A percentile compares a stretch with the other conserved stretches of the same genome.
phyloP scores from a whole-genome alignment of 345 rosid genomes.

The Limnanthes douglasii region DNA sequence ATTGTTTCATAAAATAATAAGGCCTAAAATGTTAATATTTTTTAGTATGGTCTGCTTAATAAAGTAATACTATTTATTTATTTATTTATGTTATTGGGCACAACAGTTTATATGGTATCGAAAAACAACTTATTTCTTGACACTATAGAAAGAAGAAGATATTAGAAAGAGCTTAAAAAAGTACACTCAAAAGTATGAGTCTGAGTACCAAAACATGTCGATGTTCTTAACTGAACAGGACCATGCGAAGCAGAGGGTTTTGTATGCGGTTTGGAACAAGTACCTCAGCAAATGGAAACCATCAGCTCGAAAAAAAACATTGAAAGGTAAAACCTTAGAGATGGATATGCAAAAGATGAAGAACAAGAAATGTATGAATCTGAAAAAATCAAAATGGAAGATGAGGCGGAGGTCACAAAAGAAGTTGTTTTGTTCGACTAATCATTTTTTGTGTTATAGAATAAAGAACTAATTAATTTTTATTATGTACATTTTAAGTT shows the following conservation, averaged over 20 bases:
- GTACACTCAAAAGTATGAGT: constrained; percentile 82
- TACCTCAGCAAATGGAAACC: constrained; percentile 66
- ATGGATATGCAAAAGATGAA: constrained; percentile 80
- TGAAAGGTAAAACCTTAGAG: constrained; percentile 45
- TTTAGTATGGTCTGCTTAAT: background rate
- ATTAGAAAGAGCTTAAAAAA: constrained; percentile 79
- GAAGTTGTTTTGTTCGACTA: constrained; percentile 22
- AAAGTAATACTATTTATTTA: background rate
- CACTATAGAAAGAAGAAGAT: constrained; percentile 81
- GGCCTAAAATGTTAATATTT: too few species aligned
- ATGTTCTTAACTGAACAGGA: constrained; percentile 76
- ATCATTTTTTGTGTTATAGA: too few species aligned
- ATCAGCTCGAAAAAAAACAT: constrained; percentile 39
- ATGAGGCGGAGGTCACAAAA: constrained; percentile 38
- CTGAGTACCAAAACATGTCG: constrained; percentile 87
- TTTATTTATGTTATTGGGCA: background rate
- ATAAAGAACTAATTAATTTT: too few species aligned
- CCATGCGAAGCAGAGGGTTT: constrained; percentile 54
- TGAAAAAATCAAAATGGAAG: constrained; percentile 61
- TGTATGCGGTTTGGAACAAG: constrained; percentile 91
- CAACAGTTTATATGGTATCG: constrained; percentile 77
- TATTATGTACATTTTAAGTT: too few species aligned
- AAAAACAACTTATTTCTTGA: constrained; percentile 68
- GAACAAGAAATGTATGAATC: constrained; percentile 91
- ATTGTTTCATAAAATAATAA: too few species aligned